These are phyloP conservation scores for Kazachstania sp. DNA, from an alignment of 1,139 yeast species.

Conservation along the genomic window DNA sequence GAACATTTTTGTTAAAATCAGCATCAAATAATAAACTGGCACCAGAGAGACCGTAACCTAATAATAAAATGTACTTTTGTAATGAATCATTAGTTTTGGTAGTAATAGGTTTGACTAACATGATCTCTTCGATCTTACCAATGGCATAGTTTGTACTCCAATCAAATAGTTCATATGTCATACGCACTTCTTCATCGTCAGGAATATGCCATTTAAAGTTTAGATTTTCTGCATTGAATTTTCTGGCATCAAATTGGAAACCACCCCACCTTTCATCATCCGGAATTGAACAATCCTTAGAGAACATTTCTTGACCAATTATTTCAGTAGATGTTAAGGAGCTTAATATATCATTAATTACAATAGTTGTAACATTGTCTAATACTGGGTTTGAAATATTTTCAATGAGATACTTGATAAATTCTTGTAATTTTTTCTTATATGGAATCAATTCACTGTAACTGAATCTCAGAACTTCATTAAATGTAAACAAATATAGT, in stretches of 20 bases:
- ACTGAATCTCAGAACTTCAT: constrained; percentile 67
- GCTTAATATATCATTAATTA: constrained; percentile 60
- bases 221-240: constrained; percentile 39
- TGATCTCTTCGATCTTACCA: constrained; percentile 36
- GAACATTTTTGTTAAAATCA: constrained; percentile 30
- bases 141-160: constrained; percentile 41
- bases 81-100: constrained; percentile 39
- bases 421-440: constrained; percentile 40
- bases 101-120: constrained; percentile 25
- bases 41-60: constrained; percentile 64
- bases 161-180: constrained; percentile 55
- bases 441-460: constrained; percentile 42
- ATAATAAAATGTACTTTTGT: constrained; percentile 46
- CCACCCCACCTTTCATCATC: constrained; percentile 65
- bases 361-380: constrained; percentile 35
- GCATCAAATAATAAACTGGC: constrained; percentile 73
- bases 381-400: constrained; percentile 62
- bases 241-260: constrained; percentile 44
- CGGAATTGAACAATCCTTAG: constrained; percentile 33
- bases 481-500: constrained; percentile 64
- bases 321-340: constrained; percentile 55
- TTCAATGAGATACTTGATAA: constrained; percentile 46
- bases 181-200: constrained; percentile 42
- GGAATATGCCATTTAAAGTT: constrained; percentile 75
- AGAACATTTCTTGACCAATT: constrained; percentile 46